Percentiles rank a stretch among this genome's conserved stretches.
These are phyloP conservation scores for Tetrapyrgos nigripes DNA, from an alignment of 1,284 basidiomycete genomes.

Conservation along the genomic window DNA sequence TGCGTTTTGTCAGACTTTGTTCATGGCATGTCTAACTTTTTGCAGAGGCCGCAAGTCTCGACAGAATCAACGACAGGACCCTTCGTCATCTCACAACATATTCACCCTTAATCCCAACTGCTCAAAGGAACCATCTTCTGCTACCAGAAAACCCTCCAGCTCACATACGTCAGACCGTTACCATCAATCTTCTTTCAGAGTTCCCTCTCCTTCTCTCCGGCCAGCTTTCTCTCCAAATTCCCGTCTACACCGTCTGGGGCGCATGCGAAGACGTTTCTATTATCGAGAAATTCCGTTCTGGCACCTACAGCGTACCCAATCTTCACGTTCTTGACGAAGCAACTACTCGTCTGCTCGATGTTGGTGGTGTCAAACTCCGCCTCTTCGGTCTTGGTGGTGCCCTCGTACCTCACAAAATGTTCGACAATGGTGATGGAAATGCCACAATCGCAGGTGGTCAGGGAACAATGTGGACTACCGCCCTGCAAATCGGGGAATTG, in stretches of 20 bases:
- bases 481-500: constrained; percentile 96
- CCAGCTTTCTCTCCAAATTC: constrained; percentile 87
- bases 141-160: constrained; percentile 66
- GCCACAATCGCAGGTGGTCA: constrained; percentile 97
- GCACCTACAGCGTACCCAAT: constrained; percentile 85
- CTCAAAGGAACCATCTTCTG: constrained; percentile 84
- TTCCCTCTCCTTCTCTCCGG: constrained; percentile 92
- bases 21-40: constrained; percentile 23
- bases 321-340: constrained; percentile 95
- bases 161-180: constrained; percentile 68
- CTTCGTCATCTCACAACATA: constrained; percentile 97
- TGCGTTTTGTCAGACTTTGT: constrained; percentile 38
- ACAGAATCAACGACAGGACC: constrained; percentile 92
- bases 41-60: constrained; percentile 80
- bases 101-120: constrained; percentile 90
- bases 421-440: constrained; percentile 93
- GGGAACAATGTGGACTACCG: constrained; percentile 99
- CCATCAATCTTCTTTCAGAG: constrained; percentile 85
- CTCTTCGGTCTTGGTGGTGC: constrained; percentile 96
- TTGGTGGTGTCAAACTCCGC: constrained; percentile 93
- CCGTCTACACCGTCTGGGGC: constrained; percentile 97
- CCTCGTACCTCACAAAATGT: constrained; percentile 96
- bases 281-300: constrained; percentile 90
- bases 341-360: constrained; percentile 87
- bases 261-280: constrained; percentile 96